A percentile compares a stretch with the other conserved stretches of the same genome.
Conservation (phyloP, 2,329 filamentous ascomycete genomes). For the Penicillium sp. region DNA sequence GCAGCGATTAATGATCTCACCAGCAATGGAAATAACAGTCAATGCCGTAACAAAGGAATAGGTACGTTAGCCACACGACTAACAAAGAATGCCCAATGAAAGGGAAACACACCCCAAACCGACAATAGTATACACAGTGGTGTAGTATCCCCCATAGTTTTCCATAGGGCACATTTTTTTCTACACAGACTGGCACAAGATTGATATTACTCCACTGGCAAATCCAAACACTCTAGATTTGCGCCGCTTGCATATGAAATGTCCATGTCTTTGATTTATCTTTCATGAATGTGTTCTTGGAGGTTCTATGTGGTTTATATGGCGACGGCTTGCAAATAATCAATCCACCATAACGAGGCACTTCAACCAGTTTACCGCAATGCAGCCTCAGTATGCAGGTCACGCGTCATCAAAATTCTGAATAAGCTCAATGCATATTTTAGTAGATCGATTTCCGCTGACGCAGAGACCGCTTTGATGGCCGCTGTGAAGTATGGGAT, state of each 20-base stretch:
- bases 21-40: slow-evolving; percentile 28
- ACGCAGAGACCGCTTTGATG: slow-evolving; percentile 20
- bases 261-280: too few species aligned
- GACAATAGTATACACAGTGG: slow-evolving; percentile 32
- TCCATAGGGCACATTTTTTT: slow-evolving; percentile 45
- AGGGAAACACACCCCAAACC: too few species aligned
- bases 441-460: slow-evolving; percentile 19
- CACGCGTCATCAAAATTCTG: background rate
- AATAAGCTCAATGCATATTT: slow-evolving; percentile 19
- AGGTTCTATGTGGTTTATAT: background rate
- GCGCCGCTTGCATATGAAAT: too few species aligned
- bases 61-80: background rate
- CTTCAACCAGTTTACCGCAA: background rate
- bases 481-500: slow-evolving; percentile 29
- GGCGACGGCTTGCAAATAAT: too few species aligned
- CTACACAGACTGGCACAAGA: slow-evolving; percentile 44
- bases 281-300: too few species aligned
- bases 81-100: too few species aligned
- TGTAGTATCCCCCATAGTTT: slow-evolving; percentile 42
- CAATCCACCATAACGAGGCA: background rate
- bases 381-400: too few species aligned
- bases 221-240: slow-evolving; percentile 42
- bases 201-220: slow-evolving; percentile 37
- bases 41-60: slow-evolving; percentile 17
- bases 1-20: slow-evolving; percentile 30